Base-by-base conservation (phyloP, 345 rosid species). In the Draba incana region DNA sequence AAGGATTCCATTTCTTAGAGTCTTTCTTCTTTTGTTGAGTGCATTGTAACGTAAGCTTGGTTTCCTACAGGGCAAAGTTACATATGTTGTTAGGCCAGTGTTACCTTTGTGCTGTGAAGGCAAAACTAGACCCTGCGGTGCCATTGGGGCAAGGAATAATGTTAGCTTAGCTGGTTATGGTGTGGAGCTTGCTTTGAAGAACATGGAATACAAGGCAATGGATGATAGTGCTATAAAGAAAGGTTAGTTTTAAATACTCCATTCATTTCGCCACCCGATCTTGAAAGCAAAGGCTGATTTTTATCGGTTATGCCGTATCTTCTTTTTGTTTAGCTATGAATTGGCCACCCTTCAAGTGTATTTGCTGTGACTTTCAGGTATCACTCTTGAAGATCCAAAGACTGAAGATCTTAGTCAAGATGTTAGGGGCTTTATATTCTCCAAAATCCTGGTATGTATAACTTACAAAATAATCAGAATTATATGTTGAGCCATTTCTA, bases 391-490 rank as follows among this genome's bases (percentile, higher is more conserved):
- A 82, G 99, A 94, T 80, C 97, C 98, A 15, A 92, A 88, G 70
- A 91, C 88, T 66, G 99, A 94, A 86, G 99, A 91, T 83, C 99
- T 94, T 72, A 92, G 90, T 65, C 99, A 94, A 82, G 99, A 94
- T 81, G 96, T 94, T 81, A 85, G 98, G 81, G 99, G 99, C n/a
- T 94, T 94, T 79, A 85, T 91, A 71, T 94, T 91, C 79, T 94
- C 99, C 8, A 94, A 85, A 85, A 84, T 94, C 74, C 81, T 91
- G 96, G 99, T 94, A 69, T 59, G 90, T 78, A 50, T 63, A 62
- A 23, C 68, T 62, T 48, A 20, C 20, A 20, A 20, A 20, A 20
- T 20, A 20, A 20, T 20, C 20, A 20, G 51, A 43, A 58, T 58
- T 14, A 16, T 62, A 30, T 20, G 11, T 41, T 14, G 39, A 47